Evolutionary conservation across 1,284 basidiomycete species (phyloP).

Genomic region (Schizophyllum commune): DNA sequence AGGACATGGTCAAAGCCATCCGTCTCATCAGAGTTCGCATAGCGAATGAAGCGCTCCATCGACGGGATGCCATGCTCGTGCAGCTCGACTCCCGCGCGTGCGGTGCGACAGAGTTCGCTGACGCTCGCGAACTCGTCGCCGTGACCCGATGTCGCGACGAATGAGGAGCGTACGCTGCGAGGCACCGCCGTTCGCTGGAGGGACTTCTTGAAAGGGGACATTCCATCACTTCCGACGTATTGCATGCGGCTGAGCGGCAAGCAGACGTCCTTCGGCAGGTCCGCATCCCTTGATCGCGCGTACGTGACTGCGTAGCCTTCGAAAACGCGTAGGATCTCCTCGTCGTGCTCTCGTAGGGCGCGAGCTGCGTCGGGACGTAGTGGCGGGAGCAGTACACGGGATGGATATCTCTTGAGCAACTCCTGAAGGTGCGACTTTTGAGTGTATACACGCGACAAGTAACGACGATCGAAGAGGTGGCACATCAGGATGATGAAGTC

Average conservation of each 20-base stretch:
- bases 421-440: constrained; percentile 24
- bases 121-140: constrained; percentile 43
- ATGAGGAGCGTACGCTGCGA: constrained; percentile 41
- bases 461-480: constrained; percentile 52
- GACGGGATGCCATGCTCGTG: constrained; percentile 55
- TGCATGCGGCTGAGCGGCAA: constrained; percentile 39
- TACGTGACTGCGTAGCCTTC: constrained; percentile 45
- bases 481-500: constrained; percentile 46
- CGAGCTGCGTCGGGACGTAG: constrained; percentile 31
- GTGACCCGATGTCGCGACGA: constrained; percentile 59
- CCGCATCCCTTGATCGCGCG: constrained; percentile 4
- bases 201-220: constrained; percentile 22
- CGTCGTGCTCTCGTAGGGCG: constrained; percentile 40
- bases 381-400: constrained; percentile 47
- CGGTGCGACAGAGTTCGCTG: constrained; percentile 42
- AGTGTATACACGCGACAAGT: constrained; percentile 38
- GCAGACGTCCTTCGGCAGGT: constrained; percentile 27
- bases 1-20: constrained; percentile 25
- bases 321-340: constrained; percentile 47
- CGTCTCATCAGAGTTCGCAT: constrained; percentile 1
- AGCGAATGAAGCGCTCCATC: constrained; percentile 30
- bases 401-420: constrained; percentile 40
- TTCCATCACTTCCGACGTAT: constrained; percentile 4
- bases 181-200: constrained; percentile 30
- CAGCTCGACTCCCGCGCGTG: constrained; percentile 43